Conservation (phyloP, 495 filamentous ascomycete genomes). For the Penicillium daleae region DNA sequence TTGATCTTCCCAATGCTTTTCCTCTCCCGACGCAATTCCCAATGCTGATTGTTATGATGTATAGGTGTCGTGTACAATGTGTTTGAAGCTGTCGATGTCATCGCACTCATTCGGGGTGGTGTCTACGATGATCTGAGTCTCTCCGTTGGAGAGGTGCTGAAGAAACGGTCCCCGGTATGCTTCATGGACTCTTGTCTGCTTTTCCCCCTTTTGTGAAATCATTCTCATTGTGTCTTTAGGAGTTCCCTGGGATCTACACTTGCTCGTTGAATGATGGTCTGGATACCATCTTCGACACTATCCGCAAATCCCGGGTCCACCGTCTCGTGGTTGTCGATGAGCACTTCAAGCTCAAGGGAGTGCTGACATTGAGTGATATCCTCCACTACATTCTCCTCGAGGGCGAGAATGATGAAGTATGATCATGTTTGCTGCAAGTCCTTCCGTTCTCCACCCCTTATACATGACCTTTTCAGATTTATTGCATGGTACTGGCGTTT, state of each 20-base stretch:
- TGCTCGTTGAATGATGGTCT: constrained; percentile 90
- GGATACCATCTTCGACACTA: constrained; percentile 95
- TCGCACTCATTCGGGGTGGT: constrained; percentile 91
- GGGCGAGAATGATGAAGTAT: constrained; percentile 63
- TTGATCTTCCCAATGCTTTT: not conserved
- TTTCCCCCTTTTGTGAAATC: not conserved
- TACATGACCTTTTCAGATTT: constrained; percentile 28
- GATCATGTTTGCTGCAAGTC: constrained; percentile 22
- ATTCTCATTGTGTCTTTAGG: constrained; percentile 41
- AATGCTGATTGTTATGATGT: not conserved
- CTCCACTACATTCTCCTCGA: constrained; percentile 91
- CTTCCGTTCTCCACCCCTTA: constrained; percentile 10
- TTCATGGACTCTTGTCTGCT: not conserved
- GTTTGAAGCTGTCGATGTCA: constrained; percentile 97
- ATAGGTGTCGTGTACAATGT: constrained; percentile 84
- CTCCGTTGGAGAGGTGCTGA: constrained; percentile 86
- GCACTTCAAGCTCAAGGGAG: constrained; percentile 77
- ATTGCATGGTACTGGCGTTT: constrained; percentile 49
- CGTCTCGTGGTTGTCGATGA: constrained; percentile 92
- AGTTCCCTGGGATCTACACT: constrained; percentile 96
- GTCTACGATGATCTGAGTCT: constrained; percentile 88
- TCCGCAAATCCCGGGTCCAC: constrained; percentile 92
- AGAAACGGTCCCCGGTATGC: constrained; percentile 77
- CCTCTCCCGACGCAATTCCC: too few relatives aligned
- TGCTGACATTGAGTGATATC: constrained; percentile 95